Conservation (phyloP, 306 rosid species). For the Vigna radiata region DNA sequence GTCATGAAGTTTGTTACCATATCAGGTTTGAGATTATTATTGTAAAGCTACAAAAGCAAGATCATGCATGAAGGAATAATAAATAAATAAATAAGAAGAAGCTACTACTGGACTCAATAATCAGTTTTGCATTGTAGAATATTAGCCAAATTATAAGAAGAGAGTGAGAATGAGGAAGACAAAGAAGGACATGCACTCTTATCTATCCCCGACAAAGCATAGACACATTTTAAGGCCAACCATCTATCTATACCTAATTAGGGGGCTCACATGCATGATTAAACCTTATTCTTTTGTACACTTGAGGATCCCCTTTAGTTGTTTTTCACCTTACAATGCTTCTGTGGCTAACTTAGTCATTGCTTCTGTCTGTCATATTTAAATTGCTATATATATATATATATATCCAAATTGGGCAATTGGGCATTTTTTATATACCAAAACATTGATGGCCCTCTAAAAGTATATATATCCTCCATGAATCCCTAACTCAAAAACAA, state of each 20-base stretch:
- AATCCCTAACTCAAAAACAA: slow-evolving; percentile 1
- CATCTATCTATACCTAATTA: slow-evolving; percentile 50
- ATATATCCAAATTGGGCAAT: neutral
- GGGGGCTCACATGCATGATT: slow-evolving; percentile 53
- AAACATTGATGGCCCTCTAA: slow-evolving; percentile 35
- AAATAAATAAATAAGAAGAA: neutral
- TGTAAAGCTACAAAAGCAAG: neutral
- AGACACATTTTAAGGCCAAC: slow-evolving; percentile 59
- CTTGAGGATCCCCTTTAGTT: slow-evolving; percentile 41
- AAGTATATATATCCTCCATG: slow-evolving; percentile 2
- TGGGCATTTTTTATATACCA: neutral
- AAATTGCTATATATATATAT: slow-evolving; percentile 18
- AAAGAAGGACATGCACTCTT: slow-evolving; percentile 49
- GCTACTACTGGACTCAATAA: neutral
- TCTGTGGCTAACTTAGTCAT: slow-evolving; percentile 33
- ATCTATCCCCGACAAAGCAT: slow-evolving; percentile 52
- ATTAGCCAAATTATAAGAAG: slow-evolving; percentile 41
- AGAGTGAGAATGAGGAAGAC: slow-evolving; percentile 38
- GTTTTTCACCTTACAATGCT: slow-evolving; percentile 20
- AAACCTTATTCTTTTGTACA: slow-evolving; percentile 36
- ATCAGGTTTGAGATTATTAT: neutral
- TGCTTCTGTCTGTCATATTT: slow-evolving; percentile 45
- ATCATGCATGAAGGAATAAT: neutral
- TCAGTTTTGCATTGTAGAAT: slow-evolving; percentile 42
- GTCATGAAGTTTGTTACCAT: neutral